phyloP scores from a whole-genome alignment of 441 rosid genomes.

The Metrosideros polymorpha region DNA sequence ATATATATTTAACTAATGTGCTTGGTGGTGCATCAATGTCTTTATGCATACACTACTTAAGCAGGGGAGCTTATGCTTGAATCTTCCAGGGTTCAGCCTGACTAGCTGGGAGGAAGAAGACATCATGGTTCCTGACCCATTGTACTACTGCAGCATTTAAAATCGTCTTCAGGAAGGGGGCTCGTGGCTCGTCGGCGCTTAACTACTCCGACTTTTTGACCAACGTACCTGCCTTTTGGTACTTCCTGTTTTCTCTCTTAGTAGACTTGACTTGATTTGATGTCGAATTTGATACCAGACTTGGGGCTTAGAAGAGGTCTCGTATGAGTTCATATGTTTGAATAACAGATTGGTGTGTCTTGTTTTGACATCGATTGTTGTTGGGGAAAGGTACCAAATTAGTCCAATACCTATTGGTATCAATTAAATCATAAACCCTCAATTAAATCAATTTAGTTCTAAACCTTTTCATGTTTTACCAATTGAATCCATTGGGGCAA shows the following conservation, averaged over 20 bases:
- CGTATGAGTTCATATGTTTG: not conserved
- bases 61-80: not conserved
- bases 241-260: not conserved
- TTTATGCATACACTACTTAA: not conserved
- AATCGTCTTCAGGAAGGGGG: not conserved
- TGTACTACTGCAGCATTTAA: not conserved
- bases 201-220: not conserved
- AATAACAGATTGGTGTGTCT: not conserved
- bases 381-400: no score
- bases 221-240: not conserved
- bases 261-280: not conserved
- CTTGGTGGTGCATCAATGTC: not conserved
- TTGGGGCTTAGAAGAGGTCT: not conserved
- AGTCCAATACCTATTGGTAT: no score
- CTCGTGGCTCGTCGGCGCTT: not conserved
- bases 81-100: not conserved
- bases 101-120: not conserved
- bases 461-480: no score
- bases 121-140: not conserved
- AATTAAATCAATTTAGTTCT: no score
- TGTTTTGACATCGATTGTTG: not conserved
- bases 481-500: no score
- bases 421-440: no score
- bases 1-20: not conserved
- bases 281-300: not conserved